Conservation (phyloP, 768 basidiomycete genomes). For the Collybia nuda region DNA sequence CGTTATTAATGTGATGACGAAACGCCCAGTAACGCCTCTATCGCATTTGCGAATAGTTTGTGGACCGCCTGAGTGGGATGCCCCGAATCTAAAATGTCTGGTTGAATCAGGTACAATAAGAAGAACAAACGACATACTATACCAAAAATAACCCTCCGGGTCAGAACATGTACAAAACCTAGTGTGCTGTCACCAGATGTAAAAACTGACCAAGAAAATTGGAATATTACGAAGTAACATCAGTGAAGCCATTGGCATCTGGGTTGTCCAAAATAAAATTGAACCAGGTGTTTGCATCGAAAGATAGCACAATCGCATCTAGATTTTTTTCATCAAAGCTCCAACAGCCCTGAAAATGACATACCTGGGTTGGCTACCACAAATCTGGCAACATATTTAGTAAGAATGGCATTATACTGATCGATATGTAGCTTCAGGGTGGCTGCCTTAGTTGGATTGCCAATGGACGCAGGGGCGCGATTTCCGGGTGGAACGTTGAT, state of each 20-base stretch:
- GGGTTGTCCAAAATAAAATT: conserved; percentile 42
- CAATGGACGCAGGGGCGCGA: conserved; percentile 39
- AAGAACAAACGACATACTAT: conserved; percentile 33
- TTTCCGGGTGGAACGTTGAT: conserved; percentile 58
- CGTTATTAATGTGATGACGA: conserved; percentile 3
- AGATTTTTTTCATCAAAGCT: too few relatives aligned
- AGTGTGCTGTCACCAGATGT: neutral
- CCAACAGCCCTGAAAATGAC: neutral
- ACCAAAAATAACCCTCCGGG: conserved; percentile 49
- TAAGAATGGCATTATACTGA: conserved; percentile 42
- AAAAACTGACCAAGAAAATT: neutral
- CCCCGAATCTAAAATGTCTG: conserved; percentile 35
- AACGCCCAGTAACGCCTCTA: conserved; percentile 31
- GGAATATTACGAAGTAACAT: conserved; percentile 42
- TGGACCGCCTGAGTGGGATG: conserved; percentile 54
- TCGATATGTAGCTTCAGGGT: conserved; percentile 36
- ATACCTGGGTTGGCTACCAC: conserved; percentile 31
- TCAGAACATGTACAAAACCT: conserved; percentile 53
- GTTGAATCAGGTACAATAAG: neutral
- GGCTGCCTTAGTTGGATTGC: conserved; percentile 31
- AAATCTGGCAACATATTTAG: conserved; percentile 32
- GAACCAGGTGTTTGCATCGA: conserved; percentile 54
- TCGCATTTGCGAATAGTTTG: conserved; percentile 40
- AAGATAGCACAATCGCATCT: conserved; percentile 41
- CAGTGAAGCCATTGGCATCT: conserved; percentile 40